Conservation (phyloP, 805 yeast genomes). For the Blastobotrys peoriensis region DNA sequence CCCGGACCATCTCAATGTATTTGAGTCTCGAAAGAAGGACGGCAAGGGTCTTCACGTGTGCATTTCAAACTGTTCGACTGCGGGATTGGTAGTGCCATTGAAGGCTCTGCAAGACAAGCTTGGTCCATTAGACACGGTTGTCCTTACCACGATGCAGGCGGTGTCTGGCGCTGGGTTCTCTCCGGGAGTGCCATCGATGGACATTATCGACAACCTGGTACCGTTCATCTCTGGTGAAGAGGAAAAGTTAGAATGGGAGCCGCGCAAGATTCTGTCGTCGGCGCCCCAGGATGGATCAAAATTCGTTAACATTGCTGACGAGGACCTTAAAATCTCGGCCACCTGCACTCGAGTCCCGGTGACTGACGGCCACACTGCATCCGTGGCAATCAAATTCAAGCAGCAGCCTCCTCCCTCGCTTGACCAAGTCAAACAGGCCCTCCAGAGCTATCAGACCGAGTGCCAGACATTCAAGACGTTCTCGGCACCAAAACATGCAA, state of each 20-base stretch:
- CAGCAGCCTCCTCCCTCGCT: constrained; percentile 79
- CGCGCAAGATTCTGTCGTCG: constrained; percentile 83
- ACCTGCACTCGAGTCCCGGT: constrained; percentile 97
- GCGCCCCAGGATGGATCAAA: constrained; percentile 36
- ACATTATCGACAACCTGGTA: constrained; percentile 86
- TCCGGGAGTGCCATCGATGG: constrained; percentile 96
- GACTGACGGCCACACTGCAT: constrained; percentile 96
- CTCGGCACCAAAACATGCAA: constrained; percentile 89
- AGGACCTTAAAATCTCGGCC: constrained; percentile 81
- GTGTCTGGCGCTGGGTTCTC: constrained; percentile 98
- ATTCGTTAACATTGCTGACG: constrained; percentile 46
- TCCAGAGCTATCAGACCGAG: constrained; percentile 74
- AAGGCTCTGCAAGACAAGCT: constrained; percentile 86
- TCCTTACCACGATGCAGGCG: constrained; percentile 93
- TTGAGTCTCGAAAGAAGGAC: constrained; percentile 55
- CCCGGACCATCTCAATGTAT: constrained; percentile 77
- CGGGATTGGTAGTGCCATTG: constrained; percentile 94
- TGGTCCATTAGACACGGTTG: constrained; percentile 83
- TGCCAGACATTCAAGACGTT: constrained; percentile 73
- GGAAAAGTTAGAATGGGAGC: constrained; percentile 98
- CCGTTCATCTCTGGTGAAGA: constrained; percentile 97
- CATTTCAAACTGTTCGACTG: constrained; percentile 97
- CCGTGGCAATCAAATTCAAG: constrained; percentile 80
- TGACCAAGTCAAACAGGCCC: constrained; percentile 65
- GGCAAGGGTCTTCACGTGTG: constrained; percentile 78